Evolutionary conservation across 306 rosid species (phyloP).

Genomic region (Hippophae rhamnoides): DNA sequence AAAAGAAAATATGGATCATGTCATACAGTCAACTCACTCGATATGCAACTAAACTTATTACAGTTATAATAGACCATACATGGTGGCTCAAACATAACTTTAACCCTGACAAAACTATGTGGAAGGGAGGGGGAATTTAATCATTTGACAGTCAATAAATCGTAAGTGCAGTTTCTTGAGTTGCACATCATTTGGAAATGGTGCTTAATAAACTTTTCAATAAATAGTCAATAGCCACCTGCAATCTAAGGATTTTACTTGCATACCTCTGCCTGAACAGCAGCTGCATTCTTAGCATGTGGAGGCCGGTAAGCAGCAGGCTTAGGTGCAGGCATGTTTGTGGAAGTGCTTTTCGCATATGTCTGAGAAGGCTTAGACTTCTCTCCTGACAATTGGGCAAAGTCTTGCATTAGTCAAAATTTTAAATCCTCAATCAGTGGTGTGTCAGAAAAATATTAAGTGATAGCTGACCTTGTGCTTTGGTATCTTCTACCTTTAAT

Average conservation of each 20-base stretch:
- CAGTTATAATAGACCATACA: no score
- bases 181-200: neutral
- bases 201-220: neutral
- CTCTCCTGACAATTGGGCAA: slow-evolving; percentile 44
- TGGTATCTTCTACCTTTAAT: slow-evolving; percentile 47
- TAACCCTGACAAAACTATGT: no score
- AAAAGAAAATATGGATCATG: slow-evolving; percentile 21
- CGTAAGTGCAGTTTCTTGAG: neutral
- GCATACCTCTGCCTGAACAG: slow-evolving; percentile 76
- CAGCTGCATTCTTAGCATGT: slow-evolving; percentile 72
- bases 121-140: no score
- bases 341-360: slow-evolving; percentile 29
- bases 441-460: slow-evolving; percentile 7
- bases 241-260: neutral
- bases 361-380: slow-evolving; percentile 40
- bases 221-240: slow-evolving; percentile 1
- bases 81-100: no score
- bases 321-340: slow-evolving; percentile 50
- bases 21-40: slow-evolving; percentile 9
- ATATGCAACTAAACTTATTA: neutral
- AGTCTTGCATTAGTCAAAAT: slow-evolving; percentile 11
- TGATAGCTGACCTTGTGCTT: slow-evolving; percentile 49
- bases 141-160: no score
- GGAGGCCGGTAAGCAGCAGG: slow-evolving; percentile 96
- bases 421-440: slow-evolving; percentile 6